A percentile compares a stretch with the other conserved stretches of the same genome.
Conservation (phyloP, 2,329 filamentous ascomycete genomes). For the Lachnellula arida region DNA sequence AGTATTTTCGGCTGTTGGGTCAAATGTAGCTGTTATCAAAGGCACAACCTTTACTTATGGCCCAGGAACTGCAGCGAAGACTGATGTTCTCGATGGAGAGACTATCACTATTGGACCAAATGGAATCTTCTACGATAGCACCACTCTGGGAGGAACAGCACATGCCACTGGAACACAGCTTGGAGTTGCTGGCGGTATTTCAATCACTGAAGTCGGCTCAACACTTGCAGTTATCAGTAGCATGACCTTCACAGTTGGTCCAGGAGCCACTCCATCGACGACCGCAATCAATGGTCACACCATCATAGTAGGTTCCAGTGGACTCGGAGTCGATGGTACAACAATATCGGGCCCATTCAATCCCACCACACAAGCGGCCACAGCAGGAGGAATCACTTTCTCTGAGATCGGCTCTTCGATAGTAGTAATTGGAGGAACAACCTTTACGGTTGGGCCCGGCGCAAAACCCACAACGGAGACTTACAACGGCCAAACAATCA, state of each 20-base stretch:
- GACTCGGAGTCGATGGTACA: conserved; percentile 34
- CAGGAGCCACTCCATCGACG: conserved; percentile 39
- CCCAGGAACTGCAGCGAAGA: conserved; percentile 14
- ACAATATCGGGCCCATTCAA: conserved; percentile 22
- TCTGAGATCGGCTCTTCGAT: conserved; percentile 20
- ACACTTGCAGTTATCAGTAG: conserved; percentile 43
- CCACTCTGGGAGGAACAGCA: conserved; percentile 18
- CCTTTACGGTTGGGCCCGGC: conserved; percentile 21
- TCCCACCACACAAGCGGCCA: conserved; percentile 19
- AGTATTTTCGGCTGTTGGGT: conserved; percentile 21
- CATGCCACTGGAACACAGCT: conserved; percentile 20
- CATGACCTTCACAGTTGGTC: conserved; percentile 47
- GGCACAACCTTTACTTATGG: conserved; percentile 19
- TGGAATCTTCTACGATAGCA: conserved; percentile 18
- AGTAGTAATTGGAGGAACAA: conserved; percentile 23
- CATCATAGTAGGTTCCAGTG: conserved; percentile 46
- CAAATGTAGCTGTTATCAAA: conserved; percentile 16
- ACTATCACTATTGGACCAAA: conserved; percentile 23
- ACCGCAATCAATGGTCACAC: conserved; percentile 46
- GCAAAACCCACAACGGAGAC: conserved; percentile 16
- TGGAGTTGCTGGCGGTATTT: conserved; percentile 25
- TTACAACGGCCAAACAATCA: conserved; percentile 23
- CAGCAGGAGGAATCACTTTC: conserved; percentile 23
- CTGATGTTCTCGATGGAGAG: conserved; percentile 21
- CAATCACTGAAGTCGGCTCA: conserved; percentile 26